phyloP scores from a whole-genome alignment of 164 flowering plant genomes.

The Nymphaea colorata region DNA sequence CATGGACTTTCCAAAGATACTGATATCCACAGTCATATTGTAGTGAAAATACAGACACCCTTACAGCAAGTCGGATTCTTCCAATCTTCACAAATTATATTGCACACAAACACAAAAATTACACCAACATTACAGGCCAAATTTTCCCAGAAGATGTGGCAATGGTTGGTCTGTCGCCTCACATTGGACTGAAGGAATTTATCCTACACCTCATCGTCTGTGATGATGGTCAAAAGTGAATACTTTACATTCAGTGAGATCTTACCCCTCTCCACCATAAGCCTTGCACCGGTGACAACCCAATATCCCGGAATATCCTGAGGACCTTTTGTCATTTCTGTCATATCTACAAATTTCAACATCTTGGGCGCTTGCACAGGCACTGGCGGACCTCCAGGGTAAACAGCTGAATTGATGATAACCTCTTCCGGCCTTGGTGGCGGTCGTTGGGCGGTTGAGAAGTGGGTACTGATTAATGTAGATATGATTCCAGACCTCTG shows the following conservation, averaged over 20 bases:
- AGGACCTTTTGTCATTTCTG: conserved; percentile 91
- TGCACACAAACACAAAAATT: not conserved
- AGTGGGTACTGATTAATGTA: conserved; percentile 76
- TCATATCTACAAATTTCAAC: conserved; percentile 67
- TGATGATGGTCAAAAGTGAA: conserved; percentile 47
- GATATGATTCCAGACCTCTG: conserved; percentile 89
- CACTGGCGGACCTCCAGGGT: conserved; percentile 93
- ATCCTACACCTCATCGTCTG: conserved; percentile 34
- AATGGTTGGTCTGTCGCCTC: no score
- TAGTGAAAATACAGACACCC: not conserved
- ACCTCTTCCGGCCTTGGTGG: conserved; percentile 86
- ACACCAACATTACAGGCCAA: not conserved
- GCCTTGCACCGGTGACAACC: conserved; percentile 92
- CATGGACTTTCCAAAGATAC: not conserved
- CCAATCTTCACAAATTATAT: not conserved
- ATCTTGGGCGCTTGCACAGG: conserved; percentile 67
- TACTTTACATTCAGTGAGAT: conserved; percentile 74
- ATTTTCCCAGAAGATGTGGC: not conserved
- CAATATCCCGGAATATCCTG: conserved; percentile 94
- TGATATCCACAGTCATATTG: not conserved
- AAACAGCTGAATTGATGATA: conserved; percentile 79
- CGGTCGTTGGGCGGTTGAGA: conserved; percentile 57
- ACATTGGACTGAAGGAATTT: not conserved
- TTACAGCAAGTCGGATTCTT: not conserved
- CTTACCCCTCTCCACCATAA: conserved; percentile 71